Base-by-base conservation (phyloP, 2,329 filamentous ascomycete genomes). In the Coniella lustricola region DNA sequence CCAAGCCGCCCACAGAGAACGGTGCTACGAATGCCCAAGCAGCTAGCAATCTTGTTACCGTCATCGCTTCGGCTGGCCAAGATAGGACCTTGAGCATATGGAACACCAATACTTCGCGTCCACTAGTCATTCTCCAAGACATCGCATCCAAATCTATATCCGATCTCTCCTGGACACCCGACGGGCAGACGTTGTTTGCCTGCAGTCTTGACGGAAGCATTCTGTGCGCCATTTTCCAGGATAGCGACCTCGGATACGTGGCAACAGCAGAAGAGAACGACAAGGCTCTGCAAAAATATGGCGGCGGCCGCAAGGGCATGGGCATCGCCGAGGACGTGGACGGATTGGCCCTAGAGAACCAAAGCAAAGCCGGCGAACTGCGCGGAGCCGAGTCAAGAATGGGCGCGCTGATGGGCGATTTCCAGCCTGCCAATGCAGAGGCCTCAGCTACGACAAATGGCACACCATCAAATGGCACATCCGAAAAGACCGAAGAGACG, bases 321-420 rank as follows among this genome's bases (percentile, higher is more conserved):
- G 93, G 91, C 1, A 89, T 97, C 43, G 81, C 93, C 5, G 93
- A 98, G 66, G 91, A 94, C 52, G 87, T 95, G 0, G 89, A 96
- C 59, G 88, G 89, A 0, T 69, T 97, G 37, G 75, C 87, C 33
- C 70, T 98, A 0, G 93, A 98, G 67, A 90, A 94, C 58, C 85
- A 84, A 63, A 95, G 90, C 68, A 96, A 94, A 62, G 90, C 85
- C 37, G 91, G 86, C 18, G 93, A 98, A 64, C 77, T 91, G 29
- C 87, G 85, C 55, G 90, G 86, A 4, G 90, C 91, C 0, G 88
- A 98, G 67, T 93, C 90, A 2, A 81, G 91, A 56, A 98, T 98
- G 93, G 93, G 93, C 12, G 91, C 91, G n/a, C 69, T 98, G 33
- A 98, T 98, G 93, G 91, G 91, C 5, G 90, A 95, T 61, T 77